Conservation (phyloP, 2,329 filamentous ascomycete species). For the Penicillium polonicum region DNA sequence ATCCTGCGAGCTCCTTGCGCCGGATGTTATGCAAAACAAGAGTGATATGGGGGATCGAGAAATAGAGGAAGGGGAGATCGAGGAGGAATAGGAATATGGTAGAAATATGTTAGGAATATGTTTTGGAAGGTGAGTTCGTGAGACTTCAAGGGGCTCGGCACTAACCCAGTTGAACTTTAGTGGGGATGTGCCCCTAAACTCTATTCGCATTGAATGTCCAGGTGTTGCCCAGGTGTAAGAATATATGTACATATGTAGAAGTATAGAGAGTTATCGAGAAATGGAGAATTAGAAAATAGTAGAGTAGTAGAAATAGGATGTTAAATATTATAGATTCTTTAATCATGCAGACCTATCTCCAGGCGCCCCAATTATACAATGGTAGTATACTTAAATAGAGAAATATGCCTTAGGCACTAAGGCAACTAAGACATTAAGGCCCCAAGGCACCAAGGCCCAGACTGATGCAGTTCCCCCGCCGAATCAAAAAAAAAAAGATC, state of each 20-base stretch:
- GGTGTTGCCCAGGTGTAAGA: background rate
- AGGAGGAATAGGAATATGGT: background rate
- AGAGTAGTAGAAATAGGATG: background rate
- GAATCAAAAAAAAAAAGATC: slow-evolving; percentile 16
- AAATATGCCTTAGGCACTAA: background rate
- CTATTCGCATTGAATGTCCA: background rate
- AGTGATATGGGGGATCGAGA: background rate
- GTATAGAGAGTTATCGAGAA: background rate
- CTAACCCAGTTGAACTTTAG: slow-evolving; percentile 1
- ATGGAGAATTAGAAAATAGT: background rate
- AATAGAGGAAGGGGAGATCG: background rate
- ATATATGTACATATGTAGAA: background rate
- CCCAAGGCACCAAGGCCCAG: background rate
- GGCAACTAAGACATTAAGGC: background rate
- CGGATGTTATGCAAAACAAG: background rate
- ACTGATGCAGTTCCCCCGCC: slow-evolving; percentile 14
- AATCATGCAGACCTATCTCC: background rate
- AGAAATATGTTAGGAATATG: background rate
- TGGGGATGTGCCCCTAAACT: slow-evolving; percentile 1
- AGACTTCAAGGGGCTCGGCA: slow-evolving; percentile 4
- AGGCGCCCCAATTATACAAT: too few relatives aligned
- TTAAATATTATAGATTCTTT: background rate
- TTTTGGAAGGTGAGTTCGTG: background rate
- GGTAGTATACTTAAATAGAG: too few relatives aligned
- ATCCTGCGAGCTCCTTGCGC: slow-evolving; percentile 9